Evolutionary conservation across 768 basidiomycete species (phyloP), one percentile per base, ranked within the genome.

Genomic region (Lactarius indigo): DNA sequence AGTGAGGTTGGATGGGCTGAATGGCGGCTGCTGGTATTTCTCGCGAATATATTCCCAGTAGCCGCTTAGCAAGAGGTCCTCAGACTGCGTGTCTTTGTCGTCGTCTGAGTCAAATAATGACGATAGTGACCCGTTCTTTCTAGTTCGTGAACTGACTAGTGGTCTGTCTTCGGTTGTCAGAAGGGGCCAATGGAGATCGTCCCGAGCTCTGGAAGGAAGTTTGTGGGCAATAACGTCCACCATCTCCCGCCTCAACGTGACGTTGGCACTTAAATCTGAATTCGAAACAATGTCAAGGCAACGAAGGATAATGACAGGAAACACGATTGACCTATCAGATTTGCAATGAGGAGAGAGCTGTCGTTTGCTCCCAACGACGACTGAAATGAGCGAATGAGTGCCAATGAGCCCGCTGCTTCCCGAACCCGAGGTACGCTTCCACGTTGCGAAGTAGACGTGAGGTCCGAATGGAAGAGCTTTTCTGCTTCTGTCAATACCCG

Each of bases 221-320:
- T 97, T 97, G 72, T 85, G 76, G 1, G 84, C 81, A 58, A 96
- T 89, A 18, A 85, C 85, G 69, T 96, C 94, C 18, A 95, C 75
- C 80, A 98, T 85, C 73, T 98, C 96, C 20, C 93, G 84, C 10
- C 88, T 86, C 1, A 97, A 80, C 0, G 93, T 94, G 55, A 95
- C 84, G 5, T 91, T 85, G 0, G 88, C 80, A 2, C 88, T 87
- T 17, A 83, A 79, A 75, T 96, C 96, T 96, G 69, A 10, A 42
- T 20, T 59, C 13, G n/a, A 39, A 28, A 61, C 30, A 10, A 35
- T 30, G 50, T 62, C 57, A 41, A 57, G 9, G n/a, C 47, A 26
- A 33, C 30, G 28, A 60, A 37, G 59, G 44, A 42, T 2, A 66
- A 61, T 37, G 17, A 33, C 5, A 55, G 13, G 28, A 23, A 28